Evolutionary conservation across 768 basidiomycete species (phyloP).

Genomic region (Coprinopsis marcescibilis): DNA sequence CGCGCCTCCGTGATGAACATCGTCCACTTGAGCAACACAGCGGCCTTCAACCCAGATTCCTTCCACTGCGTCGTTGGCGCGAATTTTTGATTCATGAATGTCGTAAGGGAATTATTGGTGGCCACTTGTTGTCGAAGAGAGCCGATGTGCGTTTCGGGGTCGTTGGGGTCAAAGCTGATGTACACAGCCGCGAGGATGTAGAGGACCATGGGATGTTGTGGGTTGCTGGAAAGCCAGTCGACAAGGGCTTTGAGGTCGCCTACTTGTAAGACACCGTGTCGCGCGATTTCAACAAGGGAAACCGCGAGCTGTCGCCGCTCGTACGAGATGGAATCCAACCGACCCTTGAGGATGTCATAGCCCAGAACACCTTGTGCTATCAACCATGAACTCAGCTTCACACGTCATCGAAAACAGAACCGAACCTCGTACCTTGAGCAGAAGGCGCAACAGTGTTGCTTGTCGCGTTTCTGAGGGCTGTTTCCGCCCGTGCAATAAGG

Average conservation of each 20-base stretch:
- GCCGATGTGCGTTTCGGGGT: slow-evolving; percentile 43
- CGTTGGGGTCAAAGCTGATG: slow-evolving; percentile 59
- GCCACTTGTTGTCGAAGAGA: slow-evolving; percentile 42
- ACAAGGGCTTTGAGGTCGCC: slow-evolving; percentile 57
- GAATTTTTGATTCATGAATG: slow-evolving; percentile 57
- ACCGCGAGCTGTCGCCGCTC: slow-evolving; percentile 66
- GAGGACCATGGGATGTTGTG: slow-evolving; percentile 63
- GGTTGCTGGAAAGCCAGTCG: slow-evolving; percentile 65
- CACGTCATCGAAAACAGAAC: background rate
- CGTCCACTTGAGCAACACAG: slow-evolving; percentile 81
- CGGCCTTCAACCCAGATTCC: slow-evolving; percentile 63
- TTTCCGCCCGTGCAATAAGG: slow-evolving; percentile 48
- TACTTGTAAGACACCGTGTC: slow-evolving; percentile 54
- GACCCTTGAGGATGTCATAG: slow-evolving; percentile 58
- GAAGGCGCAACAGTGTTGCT: slow-evolving; percentile 52
- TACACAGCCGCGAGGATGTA: slow-evolving; percentile 65
- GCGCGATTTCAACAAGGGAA: slow-evolving; percentile 57
- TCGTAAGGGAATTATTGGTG: slow-evolving; percentile 39
- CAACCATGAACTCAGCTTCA: background rate
- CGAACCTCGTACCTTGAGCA: slow-evolving; percentile 50
- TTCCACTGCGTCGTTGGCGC: slow-evolving; percentile 55
- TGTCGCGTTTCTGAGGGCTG: slow-evolving; percentile 56
- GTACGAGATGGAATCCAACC: slow-evolving; percentile 67
- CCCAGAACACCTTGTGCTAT: slow-evolving; percentile 46
- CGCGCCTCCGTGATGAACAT: slow-evolving; percentile 76